These are phyloP conservation scores for Gentiana macrophylla DNA, from an alignment of 257 asterid genomes.

Conservation along the genomic window DNA sequence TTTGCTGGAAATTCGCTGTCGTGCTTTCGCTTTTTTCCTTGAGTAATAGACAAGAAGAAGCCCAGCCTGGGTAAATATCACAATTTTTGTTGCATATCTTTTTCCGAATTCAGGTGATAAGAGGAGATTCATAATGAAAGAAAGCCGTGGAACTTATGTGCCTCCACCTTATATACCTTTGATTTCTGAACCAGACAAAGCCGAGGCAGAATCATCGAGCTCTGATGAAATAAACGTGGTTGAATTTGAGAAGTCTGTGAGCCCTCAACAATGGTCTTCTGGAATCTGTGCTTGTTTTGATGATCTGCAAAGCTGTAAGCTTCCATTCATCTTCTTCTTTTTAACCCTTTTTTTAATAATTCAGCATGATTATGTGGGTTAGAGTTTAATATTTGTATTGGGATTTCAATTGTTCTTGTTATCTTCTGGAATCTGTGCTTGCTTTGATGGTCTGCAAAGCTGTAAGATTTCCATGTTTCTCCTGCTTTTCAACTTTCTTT, in stretches of 20 bases:
- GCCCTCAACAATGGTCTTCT: slow-evolving; percentile 68
- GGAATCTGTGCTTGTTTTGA: slow-evolving; percentile 98
- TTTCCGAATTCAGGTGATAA: slow-evolving; percentile 2
- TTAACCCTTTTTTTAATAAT: slow-evolving; percentile 36
- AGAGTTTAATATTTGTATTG: too few species aligned
- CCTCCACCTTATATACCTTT: slow-evolving; percentile 83
- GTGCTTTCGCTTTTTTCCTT: too few species aligned
- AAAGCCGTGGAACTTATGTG: slow-evolving; percentile 36
- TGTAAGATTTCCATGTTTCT: slow-evolving; percentile 48
- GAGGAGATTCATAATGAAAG: slow-evolving; percentile 24
- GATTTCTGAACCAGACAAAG: slow-evolving; percentile 37
- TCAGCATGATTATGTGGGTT: too few species aligned
- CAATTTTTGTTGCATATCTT: too few species aligned
- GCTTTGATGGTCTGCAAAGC: slow-evolving; percentile 91
- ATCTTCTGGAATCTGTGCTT: slow-evolving; percentile 94
- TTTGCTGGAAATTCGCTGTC: too few species aligned
- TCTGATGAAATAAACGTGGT: slow-evolving; percentile 20
- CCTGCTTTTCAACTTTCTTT: slow-evolving; percentile 26
- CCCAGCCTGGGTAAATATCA: too few species aligned
- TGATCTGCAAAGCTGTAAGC: slow-evolving; percentile 93
- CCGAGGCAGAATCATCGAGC: slow-evolving; percentile 19
- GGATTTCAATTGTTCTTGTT: too few species aligned
- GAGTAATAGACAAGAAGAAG: too few species aligned
- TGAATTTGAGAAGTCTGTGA: slow-evolving; percentile 13
- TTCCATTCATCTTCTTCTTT: slow-evolving; percentile 14